phyloP scores from a whole-genome alignment of 768 basidiomycete genomes.

The Mycena galericulata region DNA sequence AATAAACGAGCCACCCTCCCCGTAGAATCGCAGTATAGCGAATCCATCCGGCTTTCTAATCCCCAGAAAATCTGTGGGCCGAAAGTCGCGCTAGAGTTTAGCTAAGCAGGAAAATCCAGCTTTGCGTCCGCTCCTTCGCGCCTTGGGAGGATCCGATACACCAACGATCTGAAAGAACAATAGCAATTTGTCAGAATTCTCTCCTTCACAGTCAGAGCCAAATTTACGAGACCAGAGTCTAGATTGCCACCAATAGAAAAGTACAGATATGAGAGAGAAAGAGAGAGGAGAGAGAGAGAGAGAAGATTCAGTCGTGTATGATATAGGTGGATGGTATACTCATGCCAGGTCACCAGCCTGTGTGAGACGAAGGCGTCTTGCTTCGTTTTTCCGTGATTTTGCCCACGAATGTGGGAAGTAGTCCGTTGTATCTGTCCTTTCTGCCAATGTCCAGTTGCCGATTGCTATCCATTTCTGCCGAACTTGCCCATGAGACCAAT shows the following conservation, averaged over 20 bases:
- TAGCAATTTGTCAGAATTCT: background rate
- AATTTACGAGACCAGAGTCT: background rate
- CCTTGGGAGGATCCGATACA: background rate
- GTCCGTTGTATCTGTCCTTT: too few relatives aligned
- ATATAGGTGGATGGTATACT: too few relatives aligned
- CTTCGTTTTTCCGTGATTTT: too few relatives aligned
- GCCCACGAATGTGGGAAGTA: too few relatives aligned
- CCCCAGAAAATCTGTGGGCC: constrained; percentile 5
- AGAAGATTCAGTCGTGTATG: too few relatives aligned
- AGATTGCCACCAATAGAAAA: too few relatives aligned
- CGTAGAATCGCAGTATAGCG: accelerated
- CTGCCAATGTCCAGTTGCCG: too few relatives aligned
- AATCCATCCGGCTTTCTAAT: background rate
- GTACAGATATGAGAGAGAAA: too few relatives aligned
- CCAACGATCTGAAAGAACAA: background rate
- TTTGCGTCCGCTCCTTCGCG: background rate
- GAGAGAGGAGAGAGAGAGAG: too few relatives aligned
- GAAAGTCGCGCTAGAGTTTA: background rate
- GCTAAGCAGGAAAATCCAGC: constrained; percentile 5
- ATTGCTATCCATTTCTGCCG: too few relatives aligned
- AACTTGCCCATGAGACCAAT: background rate
- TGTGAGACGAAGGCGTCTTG: too few relatives aligned
- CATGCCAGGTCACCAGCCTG: too few relatives aligned
- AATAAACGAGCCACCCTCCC: background rate
- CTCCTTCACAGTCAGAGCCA: background rate